Evolutionary conservation across 805 yeast genomes (phyloP).

Genomic region (Zygosaccharomyces bailii): DNA sequence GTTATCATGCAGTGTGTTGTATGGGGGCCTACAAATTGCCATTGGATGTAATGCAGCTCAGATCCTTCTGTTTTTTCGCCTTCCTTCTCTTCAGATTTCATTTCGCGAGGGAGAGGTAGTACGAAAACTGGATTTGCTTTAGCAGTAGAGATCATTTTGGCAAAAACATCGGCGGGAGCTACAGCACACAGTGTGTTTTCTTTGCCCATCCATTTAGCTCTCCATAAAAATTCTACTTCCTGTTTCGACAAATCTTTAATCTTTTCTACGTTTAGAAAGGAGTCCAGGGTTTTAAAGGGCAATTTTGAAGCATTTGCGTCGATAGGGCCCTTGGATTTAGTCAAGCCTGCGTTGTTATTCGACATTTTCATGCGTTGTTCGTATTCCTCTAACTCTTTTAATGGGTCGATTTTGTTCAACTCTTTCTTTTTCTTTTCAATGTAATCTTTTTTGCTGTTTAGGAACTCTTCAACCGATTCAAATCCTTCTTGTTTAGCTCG

Average conservation of each 20-base stretch:
- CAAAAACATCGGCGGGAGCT: conserved; percentile 54
- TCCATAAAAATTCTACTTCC: conserved; percentile 83
- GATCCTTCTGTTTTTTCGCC: conserved; percentile 41
- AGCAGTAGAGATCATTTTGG: conserved; percentile 62
- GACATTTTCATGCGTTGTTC: conserved; percentile 38
- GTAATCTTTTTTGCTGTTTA: conserved; percentile 57
- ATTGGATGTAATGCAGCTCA: conserved; percentile 90
- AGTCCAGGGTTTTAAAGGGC: conserved; percentile 69
- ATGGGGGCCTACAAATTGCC: conserved; percentile 81
- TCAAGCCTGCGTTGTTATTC: conserved; percentile 15
- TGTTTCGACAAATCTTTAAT: conserved; percentile 49
- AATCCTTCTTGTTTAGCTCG: conserved; percentile 38
- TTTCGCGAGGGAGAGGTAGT: conserved; percentile 77
- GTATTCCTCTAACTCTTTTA: conserved; percentile 59
- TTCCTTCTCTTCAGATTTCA: conserved; percentile 38
- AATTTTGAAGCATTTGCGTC: conserved; percentile 38
- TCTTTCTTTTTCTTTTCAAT: conserved; percentile 54
- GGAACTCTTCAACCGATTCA: conserved; percentile 51
- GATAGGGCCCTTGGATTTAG: conserved; percentile 28
- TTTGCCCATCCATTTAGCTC: conserved; percentile 69
- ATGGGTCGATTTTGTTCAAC: conserved; percentile 63
- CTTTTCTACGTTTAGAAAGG: conserved; percentile 70
- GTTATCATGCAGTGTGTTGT: conserved; percentile 90
- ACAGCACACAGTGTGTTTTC: conserved; percentile 64
- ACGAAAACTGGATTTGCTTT: conserved; percentile 76